phyloP scores from a whole-genome alignment of 1,284 basidiomycete species.

The Rhodotorula sp. region DNA sequence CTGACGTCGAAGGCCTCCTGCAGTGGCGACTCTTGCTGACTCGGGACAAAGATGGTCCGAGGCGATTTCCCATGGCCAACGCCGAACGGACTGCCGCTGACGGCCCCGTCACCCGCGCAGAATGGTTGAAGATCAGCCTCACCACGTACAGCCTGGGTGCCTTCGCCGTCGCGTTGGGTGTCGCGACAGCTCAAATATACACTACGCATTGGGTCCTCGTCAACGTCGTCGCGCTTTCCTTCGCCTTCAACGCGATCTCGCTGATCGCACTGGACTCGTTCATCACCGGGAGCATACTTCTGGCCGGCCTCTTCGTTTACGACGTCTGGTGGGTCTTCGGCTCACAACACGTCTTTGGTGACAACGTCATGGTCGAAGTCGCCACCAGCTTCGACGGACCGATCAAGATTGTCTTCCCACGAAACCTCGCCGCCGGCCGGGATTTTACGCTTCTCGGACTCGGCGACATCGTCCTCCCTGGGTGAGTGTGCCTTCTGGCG shows the following conservation, averaged over 20 bases:
- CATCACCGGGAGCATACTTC: conserved; percentile 76
- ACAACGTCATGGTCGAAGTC: conserved; percentile 75
- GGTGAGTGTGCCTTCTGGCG: conserved; percentile 19
- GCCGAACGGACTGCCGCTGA: too few relatives aligned
- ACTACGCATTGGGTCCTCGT: conserved; percentile 54
- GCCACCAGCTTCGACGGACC: conserved; percentile 90
- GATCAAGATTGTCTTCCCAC: conserved; percentile 82
- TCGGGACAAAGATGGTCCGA: conserved; percentile 15
- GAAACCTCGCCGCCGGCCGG: conserved; percentile 45
- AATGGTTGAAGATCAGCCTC: conserved; percentile 49
- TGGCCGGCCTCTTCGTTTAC: conserved; percentile 79
- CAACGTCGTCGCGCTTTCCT: conserved; percentile 78
- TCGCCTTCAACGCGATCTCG: conserved; percentile 76
- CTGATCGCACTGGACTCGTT: conserved; percentile 87
- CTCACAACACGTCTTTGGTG: conserved; percentile 15
- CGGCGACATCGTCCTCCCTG: conserved; percentile 78
- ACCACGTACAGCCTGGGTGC: conserved; percentile 59
- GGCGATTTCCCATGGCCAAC: too few relatives aligned
- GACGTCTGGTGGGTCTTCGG: conserved; percentile 63
- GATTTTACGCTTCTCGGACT: conserved; percentile 90
- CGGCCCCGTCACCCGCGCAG: conserved; percentile 33
- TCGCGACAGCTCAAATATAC: conserved; percentile 35
- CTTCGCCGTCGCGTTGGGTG: conserved; percentile 58
- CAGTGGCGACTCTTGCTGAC: conserved; percentile 32
- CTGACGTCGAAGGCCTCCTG: conserved; percentile 7